Percentiles rank a stretch among this genome's conserved stretches.
Conservation (phyloP, 2,329 filamentous ascomycete species). For the Pyrenochaeta sp. region DNA sequence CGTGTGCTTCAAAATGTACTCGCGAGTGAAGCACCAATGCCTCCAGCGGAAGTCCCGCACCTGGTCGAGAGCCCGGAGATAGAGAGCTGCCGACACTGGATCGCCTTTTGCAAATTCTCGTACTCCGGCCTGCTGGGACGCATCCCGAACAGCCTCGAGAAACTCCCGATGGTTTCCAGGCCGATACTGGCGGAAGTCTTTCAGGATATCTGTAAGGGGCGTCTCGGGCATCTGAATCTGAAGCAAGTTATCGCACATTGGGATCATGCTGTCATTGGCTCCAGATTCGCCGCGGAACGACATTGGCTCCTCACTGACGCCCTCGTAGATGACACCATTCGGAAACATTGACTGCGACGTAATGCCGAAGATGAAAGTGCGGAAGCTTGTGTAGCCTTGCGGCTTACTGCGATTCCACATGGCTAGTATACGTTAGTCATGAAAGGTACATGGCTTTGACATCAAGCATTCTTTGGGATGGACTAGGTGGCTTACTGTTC, state of each 20-base stretch:
- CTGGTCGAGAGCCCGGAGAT: constrained; percentile 68
- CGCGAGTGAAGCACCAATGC: constrained; percentile 84
- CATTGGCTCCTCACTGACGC: constrained; percentile 75
- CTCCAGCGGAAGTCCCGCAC: constrained; percentile 83
- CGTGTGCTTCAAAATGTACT: constrained; percentile 83
- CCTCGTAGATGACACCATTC: constrained; percentile 87
- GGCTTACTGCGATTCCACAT: constrained; percentile 95
- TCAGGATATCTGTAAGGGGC: constrained; percentile 84
- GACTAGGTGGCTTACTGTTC: constrained; percentile 76
- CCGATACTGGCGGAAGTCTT: constrained; percentile 88
- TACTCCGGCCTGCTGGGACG: constrained; percentile 60
- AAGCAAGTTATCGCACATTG: constrained; percentile 85
- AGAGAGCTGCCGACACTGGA: constrained; percentile 60
- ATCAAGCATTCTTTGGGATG: no score
- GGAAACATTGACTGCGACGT: constrained; percentile 95
- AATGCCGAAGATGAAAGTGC: constrained; percentile 97
- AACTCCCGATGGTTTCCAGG: constrained; percentile 90
- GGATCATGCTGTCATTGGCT: constrained; percentile 94
- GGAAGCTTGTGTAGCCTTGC: constrained; percentile 84
- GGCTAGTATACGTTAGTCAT: constrained; percentile 47
- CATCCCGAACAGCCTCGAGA: constrained; percentile 71
- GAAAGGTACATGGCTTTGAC: no score
- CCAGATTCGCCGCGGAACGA: constrained; percentile 91
- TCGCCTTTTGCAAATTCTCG: constrained; percentile 70
- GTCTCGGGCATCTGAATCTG: constrained; percentile 88